Evolutionary conservation across 192 early-diverging fungal genomes (phyloP), one percentile per base, ranked within the genome.

Genomic region (Glomus cerebriforme): DNA sequence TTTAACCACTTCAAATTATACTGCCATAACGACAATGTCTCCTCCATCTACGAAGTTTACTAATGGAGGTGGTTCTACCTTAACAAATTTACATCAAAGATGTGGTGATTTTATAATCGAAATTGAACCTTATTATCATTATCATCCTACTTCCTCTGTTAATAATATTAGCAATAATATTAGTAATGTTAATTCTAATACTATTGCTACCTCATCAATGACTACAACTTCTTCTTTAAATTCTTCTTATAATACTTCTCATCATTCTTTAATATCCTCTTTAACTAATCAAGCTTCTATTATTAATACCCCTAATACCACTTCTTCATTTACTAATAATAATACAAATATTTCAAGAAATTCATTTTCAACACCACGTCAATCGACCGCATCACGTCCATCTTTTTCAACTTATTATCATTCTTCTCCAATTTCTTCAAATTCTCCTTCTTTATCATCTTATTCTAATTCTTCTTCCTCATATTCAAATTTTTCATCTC

Each of bases 91-190:
- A 47, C 37, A 47, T 45, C 69, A 71, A 71, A 31, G 69, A 35
- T 71, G 69, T 49, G 45, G 43, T 71, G 69, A 71, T 45, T 71
- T 71, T 49, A 45, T 71, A 47, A 71, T 71, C 13, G 69, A 71
- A n/a, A 71, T 71, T 9, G 69, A 71, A 71, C 69, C 65, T 31
- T 67, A 37, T 67, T 67, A 29, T 63, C 24, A 63, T 71, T 71
- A 71, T 71, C 9, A n/a, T 26, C 24, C 39, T 47, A 15, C 32
- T 17, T n/a, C 39, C 15, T 29, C 32, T 17, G 8, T 43, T 13
- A 34, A 9, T 43, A 4, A 9, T 26, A 31, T 17, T 43, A 12
- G 10, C 45, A 26, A 10, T 8, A 24, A 0, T 43, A 43, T 32
- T 47, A 35, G 49, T 71, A 49, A 49, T 63, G n/a, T 27, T 63